A percentile compares a stretch with the other conserved stretches of the same genome.
Evolutionary conservation across 1,284 basidiomycete species (phyloP).

Genomic region (Sporisorium sorghi): DNA sequence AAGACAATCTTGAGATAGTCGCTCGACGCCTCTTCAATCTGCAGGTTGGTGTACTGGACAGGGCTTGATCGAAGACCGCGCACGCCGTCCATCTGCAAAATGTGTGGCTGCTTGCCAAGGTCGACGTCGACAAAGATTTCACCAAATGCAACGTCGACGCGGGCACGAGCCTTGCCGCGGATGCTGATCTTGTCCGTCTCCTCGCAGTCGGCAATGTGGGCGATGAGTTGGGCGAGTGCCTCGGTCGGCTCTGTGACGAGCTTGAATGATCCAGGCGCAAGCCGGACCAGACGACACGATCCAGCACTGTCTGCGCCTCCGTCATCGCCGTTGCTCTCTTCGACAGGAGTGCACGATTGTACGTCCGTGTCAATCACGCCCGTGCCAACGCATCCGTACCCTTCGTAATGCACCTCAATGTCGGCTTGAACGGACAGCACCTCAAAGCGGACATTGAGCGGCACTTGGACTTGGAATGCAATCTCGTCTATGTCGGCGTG

Average conservation of each 20-base stretch:
- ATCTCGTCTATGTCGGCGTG: constrained; percentile 50
- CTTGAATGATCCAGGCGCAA: constrained; percentile 34
- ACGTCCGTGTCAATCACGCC: constrained; percentile 39
- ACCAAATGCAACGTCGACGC: constrained; percentile 47
- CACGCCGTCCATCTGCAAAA: constrained; percentile 35
- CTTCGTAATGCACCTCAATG: constrained; percentile 55
- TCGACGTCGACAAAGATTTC: constrained; percentile 48
- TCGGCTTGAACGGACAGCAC: constrained; percentile 44
- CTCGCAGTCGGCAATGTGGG: constrained; percentile 52
- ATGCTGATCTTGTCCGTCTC: constrained; percentile 52
- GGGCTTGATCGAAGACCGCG: constrained; percentile 46
- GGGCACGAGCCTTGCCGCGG: constrained; percentile 43
- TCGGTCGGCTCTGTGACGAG: constrained; percentile 23
- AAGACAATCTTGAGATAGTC: constrained; percentile 53
- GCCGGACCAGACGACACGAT: constrained; percentile 21
- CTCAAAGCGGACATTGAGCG: constrained; percentile 45
- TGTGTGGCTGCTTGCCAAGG: constrained; percentile 35
- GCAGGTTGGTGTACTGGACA: constrained; percentile 54
- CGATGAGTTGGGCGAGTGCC: constrained; percentile 46
- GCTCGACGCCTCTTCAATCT: constrained; percentile 47
- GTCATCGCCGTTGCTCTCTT: neutral
- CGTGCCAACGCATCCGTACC: constrained; percentile 47
- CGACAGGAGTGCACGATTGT: constrained; percentile 19
- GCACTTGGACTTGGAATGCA: constrained; percentile 44
- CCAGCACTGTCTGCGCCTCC: neutral